These are phyloP conservation scores for Colletotrichum navitas DNA, from an alignment of 2,329 filamentous ascomycete genomes.

Conservation along the genomic window DNA sequence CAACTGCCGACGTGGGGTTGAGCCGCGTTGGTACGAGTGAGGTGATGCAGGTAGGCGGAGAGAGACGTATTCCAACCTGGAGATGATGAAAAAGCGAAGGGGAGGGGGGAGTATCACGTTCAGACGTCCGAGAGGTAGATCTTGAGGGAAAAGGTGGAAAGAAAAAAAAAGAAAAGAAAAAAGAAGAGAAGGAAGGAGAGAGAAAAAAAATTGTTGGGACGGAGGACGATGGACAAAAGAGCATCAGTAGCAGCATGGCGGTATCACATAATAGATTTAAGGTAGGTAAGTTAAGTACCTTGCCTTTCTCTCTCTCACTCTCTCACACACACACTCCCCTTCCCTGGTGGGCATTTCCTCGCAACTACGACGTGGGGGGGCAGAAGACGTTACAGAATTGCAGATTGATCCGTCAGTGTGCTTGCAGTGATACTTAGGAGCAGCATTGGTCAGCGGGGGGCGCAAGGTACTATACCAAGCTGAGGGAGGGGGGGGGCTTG, in stretches of 20 bases:
- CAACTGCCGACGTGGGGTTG: not conserved
- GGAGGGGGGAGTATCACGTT: slow-evolving; percentile 24
- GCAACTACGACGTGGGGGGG: slow-evolving; percentile 22
- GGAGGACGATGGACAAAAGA: slow-evolving; percentile 33
- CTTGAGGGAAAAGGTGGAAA: not conserved
- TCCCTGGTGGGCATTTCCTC: slow-evolving; percentile 14
- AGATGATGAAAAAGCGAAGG: not conserved
- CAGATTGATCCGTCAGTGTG: slow-evolving; percentile 39
- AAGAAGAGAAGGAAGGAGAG: slow-evolving; percentile 7
- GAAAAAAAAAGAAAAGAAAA: not conserved
- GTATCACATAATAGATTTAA: slow-evolving; percentile 35
- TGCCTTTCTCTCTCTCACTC: not conserved
- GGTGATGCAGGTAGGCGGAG: not conserved
- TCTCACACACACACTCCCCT: too few relatives aligned
- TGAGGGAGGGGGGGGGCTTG: slow-evolving; percentile 3
- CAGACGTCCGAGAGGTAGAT: slow-evolving; percentile 14
- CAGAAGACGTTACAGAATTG: slow-evolving; percentile 41
- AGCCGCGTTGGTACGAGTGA: not conserved
- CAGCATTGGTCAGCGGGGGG: slow-evolving; percentile 37
- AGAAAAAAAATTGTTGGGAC: slow-evolving; percentile 36
- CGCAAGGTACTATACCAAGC: slow-evolving; percentile 2
- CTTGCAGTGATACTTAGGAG: slow-evolving; percentile 35
- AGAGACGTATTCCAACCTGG: not conserved
- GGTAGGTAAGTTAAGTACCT: not conserved
- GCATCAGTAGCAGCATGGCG: slow-evolving; percentile 8